Conservation (phyloP, 1,284 basidiomycete species). For the Ceratobasidium sp. region DNA sequence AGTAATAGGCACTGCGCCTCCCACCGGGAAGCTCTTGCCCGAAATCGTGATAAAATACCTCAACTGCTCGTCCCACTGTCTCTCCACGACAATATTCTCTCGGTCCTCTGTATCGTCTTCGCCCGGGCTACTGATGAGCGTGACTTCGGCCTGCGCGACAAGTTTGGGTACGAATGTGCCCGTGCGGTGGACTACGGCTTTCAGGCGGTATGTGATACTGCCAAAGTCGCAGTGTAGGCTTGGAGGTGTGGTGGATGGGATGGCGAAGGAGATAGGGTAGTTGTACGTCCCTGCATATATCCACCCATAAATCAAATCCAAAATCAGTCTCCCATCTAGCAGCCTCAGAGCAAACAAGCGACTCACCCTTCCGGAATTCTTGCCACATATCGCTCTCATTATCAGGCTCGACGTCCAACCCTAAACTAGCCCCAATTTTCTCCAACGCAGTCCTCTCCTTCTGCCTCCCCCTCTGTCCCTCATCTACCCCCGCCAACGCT, state of each 20-base stretch:
- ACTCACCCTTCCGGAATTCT: slow-evolving; percentile 87
- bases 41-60: slow-evolving; percentile 79
- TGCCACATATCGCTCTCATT: slow-evolving; percentile 72
- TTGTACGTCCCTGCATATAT: slow-evolving; percentile 80
- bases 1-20: slow-evolving; percentile 82
- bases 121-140: slow-evolving; percentile 72
- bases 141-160: slow-evolving; percentile 75
- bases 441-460: slow-evolving; percentile 45
- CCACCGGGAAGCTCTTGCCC: slow-evolving; percentile 85
- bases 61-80: slow-evolving; percentile 92
- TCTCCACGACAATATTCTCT: slow-evolving; percentile 86
- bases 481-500: slow-evolving; percentile 48
- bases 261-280: slow-evolving; percentile 91
- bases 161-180: slow-evolving; percentile 85
- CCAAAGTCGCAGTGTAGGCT: slow-evolving; percentile 84
- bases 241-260: slow-evolving; percentile 85
- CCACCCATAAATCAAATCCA: too few species aligned
- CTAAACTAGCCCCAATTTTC: slow-evolving; percentile 57
- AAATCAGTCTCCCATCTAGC: slow-evolving; percentile 25
- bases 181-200: slow-evolving; percentile 84
- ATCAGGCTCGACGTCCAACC: slow-evolving; percentile 55
- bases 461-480: slow-evolving; percentile 34
- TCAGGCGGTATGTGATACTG: slow-evolving; percentile 81
- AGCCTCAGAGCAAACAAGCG: neutral
- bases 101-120: slow-evolving; percentile 83